Evolutionary conservation across 2,329 filamentous ascomycete genomes (phyloP), one percentile per base, ranked within the genome.

Genomic region (Botrytis sinoallii): DNA sequence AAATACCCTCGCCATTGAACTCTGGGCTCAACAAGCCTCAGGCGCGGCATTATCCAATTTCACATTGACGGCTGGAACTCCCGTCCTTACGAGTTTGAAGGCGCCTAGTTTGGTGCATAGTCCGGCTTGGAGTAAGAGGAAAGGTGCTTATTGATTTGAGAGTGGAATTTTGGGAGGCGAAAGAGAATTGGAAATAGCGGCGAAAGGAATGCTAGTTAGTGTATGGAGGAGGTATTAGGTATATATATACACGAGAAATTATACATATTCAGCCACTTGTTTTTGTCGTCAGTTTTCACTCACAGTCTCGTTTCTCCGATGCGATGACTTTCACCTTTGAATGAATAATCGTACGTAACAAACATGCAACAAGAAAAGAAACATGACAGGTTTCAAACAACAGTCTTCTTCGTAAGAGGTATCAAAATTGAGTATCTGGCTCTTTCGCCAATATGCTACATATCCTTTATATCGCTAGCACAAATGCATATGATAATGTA

Each of bases 1-100:
- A 46, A 95, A 95, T 77, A 92, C 88, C 81, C 78, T 95, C 9
- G 91, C 87, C 0, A 78, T 95, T 7, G 89, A 86, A 38, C 79
- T 95, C 25, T 95, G 92, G 92, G 88, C 89, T 0, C 83, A 79
- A 60, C 77, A 80, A 70, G 57, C 75, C 12, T 74, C 60, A 4
- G 80, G 80, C 29, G 79, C 79, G 20, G 73, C 77, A 29, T 70
- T 81, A 64, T 76, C 77, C 18, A 71, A 78, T 61, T 80, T 81
- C 68, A 76, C 73, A 0, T 63, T 81, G 14, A 65, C 75, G 55
- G 74, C 77, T 57, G 78, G 77, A 0, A 77, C 74, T 9, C 76
- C 78, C 4, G 76, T 77, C 7, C 76, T 74, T 72, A 81, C 79
- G 4, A 75, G 77, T 12, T 71, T 79, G 70, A 67, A 77, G 6